phyloP scores from a whole-genome alignment of 345 rosid species.

The sweet orange (Citrus sinensis) region DVS_A1.0 CM039164.1:27942501-27943000 shows the following conservation, averaged over 20 bases:
- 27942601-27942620: not conserved
- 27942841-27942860: not conserved
- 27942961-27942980: constrained; percentile 71
- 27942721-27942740: not conserved
- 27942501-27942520: not conserved
- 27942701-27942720: not conserved
- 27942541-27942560: not conserved
- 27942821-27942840: not conserved
- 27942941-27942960: constrained; percentile 94
- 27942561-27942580: not conserved
- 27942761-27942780: not conserved
- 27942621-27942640: not conserved
- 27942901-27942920: constrained; percentile 91
- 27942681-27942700: not conserved
- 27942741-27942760: not conserved
- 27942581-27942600: not conserved
- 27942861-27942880: not conserved
- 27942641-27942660: not conserved
- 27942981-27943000: not conserved
- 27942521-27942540: not conserved
- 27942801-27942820: not conserved
- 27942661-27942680: not conserved
- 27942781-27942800: not conserved
- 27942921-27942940: constrained; percentile 91
- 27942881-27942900: constrained; percentile 39